These are phyloP conservation scores for Verticillium longisporum DNA, from an alignment of 2,329 filamentous ascomycete genomes.

Conservation along the genomic window DNA sequence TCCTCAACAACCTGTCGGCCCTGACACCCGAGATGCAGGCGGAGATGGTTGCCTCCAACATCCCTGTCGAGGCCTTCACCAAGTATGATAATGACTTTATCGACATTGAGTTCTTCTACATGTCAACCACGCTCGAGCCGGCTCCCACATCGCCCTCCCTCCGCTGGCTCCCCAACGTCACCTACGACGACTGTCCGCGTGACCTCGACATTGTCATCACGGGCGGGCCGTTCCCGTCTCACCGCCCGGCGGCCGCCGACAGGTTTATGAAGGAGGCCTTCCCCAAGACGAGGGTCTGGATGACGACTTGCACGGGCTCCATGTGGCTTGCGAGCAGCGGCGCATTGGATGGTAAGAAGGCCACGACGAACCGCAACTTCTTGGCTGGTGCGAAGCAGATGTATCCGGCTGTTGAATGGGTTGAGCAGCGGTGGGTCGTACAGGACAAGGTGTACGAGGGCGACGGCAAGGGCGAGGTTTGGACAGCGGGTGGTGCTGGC, in stretches of 20 bases:
- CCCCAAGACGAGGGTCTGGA: slow-evolving; percentile 22
- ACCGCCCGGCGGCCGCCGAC: slow-evolving; percentile 23
- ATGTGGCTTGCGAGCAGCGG: slow-evolving; percentile 30
- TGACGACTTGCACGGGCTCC: slow-evolving; percentile 29
- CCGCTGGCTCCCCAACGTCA: slow-evolving; percentile 26
- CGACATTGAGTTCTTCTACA: slow-evolving; percentile 29
- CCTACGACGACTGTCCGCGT: slow-evolving; percentile 30
- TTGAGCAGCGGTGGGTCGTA: slow-evolving; percentile 29
- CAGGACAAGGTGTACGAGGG: slow-evolving; percentile 21
- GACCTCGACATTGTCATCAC: slow-evolving; percentile 32
- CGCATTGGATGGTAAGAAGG: slow-evolving; percentile 26
- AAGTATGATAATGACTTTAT: slow-evolving; percentile 15
- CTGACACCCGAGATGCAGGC: slow-evolving; percentile 8
- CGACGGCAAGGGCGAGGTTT: slow-evolving; percentile 22
- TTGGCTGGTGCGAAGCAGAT: slow-evolving; percentile 18
- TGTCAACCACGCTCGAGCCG: slow-evolving; percentile 24
- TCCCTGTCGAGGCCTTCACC: neutral
- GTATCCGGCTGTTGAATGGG: slow-evolving; percentile 26
- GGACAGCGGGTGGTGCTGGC: slow-evolving; percentile 28
- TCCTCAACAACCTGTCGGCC: slow-evolving; percentile 27
- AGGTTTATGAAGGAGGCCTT: slow-evolving; percentile 28
- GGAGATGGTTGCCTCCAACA: slow-evolving; percentile 2
- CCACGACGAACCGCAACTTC: slow-evolving; percentile 27
- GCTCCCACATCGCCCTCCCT: slow-evolving; percentile 21
- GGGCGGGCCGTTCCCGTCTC: slow-evolving; percentile 24